phyloP scores from a whole-genome alignment of 371 early-diverging fungal genomes.

The Cladochytrium tenue region DNA sequence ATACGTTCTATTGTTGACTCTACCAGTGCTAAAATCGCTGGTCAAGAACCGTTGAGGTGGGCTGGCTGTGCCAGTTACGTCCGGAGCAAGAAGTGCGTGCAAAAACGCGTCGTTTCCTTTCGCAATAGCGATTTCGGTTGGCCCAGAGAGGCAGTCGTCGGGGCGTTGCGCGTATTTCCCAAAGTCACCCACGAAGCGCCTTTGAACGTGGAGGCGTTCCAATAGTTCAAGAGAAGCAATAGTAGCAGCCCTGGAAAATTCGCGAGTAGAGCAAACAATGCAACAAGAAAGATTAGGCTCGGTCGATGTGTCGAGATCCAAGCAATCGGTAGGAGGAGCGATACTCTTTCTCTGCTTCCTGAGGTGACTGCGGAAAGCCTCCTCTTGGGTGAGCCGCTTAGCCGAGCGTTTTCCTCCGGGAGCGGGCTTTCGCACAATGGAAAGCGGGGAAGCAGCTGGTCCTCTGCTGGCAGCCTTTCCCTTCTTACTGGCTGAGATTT shows the following conservation, averaged over 20 bases:
- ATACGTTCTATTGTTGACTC: constrained; percentile 41
- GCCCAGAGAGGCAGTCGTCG: constrained; percentile 16
- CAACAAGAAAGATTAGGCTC: constrained; percentile 36
- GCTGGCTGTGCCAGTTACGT: neutral
- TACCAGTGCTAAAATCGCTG: constrained; percentile 41
- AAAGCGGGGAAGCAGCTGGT: too few species aligned
- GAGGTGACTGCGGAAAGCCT: too few species aligned
- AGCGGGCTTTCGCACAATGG: too few species aligned
- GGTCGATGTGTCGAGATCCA: too few species aligned
- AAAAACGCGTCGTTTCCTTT: constrained; percentile 13
- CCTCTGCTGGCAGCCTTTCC: too few species aligned
- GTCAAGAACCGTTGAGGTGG: constrained; percentile 25
- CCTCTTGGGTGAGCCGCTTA: too few species aligned
- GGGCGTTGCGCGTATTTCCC: constrained; percentile 13
- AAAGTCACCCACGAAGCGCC: constrained; percentile 5
- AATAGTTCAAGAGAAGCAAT: constrained; percentile 7
- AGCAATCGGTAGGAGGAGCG: too few species aligned
- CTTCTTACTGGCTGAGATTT: too few species aligned
- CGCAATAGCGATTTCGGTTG: constrained; percentile 15
- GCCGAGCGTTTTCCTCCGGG: too few species aligned
- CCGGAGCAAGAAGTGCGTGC: constrained; percentile 12
- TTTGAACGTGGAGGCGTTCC: constrained; percentile 8
- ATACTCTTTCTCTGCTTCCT: too few species aligned
- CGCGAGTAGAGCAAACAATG: constrained; percentile 34
- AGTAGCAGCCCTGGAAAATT: constrained; percentile 29